phyloP scores from a whole-genome alignment of 345 rosid species.

The Euclidium syriacum region DNA sequence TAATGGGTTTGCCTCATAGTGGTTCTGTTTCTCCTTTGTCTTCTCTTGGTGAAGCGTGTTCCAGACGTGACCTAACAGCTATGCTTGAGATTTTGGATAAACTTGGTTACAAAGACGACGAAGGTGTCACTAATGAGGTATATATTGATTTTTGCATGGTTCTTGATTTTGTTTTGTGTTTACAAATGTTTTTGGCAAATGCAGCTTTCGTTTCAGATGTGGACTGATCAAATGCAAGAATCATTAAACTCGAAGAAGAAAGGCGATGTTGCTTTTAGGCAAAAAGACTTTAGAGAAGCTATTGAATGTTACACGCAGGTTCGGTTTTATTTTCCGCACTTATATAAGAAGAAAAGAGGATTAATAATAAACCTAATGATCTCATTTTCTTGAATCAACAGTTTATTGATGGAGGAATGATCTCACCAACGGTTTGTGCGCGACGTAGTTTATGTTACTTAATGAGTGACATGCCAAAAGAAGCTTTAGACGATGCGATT shows the following conservation, averaged over 20 bases:
- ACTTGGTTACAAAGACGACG: constrained; percentile 88
- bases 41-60: constrained; percentile 81
- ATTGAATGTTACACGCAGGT: constrained; percentile 81
- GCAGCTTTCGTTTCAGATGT: constrained; percentile 90
- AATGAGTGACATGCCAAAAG: constrained; percentile 70
- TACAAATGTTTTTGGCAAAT: constrained; percentile 20
- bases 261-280: constrained; percentile 83
- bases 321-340: neutral
- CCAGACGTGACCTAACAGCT: constrained; percentile 87
- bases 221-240: constrained; percentile 97
- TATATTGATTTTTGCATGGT: neutral
- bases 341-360: neutral
- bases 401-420: constrained; percentile 82
- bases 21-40: constrained; percentile 55
- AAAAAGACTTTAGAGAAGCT: constrained; percentile 69
- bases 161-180: neutral
- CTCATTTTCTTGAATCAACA: constrained; percentile 26
- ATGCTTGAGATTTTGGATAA: constrained; percentile 82
- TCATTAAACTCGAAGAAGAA: constrained; percentile 82
- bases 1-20: constrained; percentile 76
- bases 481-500: constrained; percentile 70
- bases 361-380: constrained; percentile 3
- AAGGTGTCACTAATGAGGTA: constrained; percentile 89
- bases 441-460: constrained; percentile 81
- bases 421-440: constrained; percentile 79